Conservation (phyloP, 345 rosid genomes). For the Citrus unshiu region DNA sequence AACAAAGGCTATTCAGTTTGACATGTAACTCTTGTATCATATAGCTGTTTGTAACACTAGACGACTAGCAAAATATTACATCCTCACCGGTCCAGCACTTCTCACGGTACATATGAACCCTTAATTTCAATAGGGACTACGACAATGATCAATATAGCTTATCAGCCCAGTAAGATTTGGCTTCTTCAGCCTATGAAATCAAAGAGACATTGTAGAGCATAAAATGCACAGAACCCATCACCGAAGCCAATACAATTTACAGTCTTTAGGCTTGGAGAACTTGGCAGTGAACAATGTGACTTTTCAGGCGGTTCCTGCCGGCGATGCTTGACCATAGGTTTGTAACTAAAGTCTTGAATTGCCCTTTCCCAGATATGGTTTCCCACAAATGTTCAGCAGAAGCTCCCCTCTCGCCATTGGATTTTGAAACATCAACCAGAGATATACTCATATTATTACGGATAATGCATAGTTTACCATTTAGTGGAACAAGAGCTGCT, state of each 20-base stretch:
- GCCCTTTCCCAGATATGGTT: conserved; percentile 60
- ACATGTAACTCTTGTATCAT: conserved; percentile 23
- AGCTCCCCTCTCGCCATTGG: conserved; percentile 35
- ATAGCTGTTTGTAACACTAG: conserved; percentile 13
- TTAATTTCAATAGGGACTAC: not conserved
- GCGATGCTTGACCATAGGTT: conserved; percentile 69
- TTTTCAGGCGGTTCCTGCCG: conserved; percentile 62
- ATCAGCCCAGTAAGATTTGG: not conserved
- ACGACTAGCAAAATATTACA: conserved; percentile 18
- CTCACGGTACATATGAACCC: not conserved
- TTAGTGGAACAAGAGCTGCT: conserved; percentile 65
- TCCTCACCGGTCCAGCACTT: conserved; percentile 3
- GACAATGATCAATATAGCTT: not conserved
- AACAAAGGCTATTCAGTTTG: conserved; percentile 18
- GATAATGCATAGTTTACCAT: conserved; percentile 61
- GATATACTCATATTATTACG: conserved; percentile 76
- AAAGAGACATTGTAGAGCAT: conserved; percentile 6
- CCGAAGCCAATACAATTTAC: not conserved
- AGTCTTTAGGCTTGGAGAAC: conserved; percentile 54
- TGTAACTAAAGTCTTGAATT: conserved; percentile 58
- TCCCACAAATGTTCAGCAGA: conserved; percentile 65
- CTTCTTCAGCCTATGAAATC: not conserved
- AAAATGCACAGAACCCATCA: conserved; percentile 2
- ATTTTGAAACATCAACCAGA: conserved; percentile 52
- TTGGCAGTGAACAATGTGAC: conserved; percentile 77